Evolutionary conservation across 106 monocot genomes (phyloP), one percentile per base, ranked within the genome.

Genomic region (Vanilla planifolia): DNA sequence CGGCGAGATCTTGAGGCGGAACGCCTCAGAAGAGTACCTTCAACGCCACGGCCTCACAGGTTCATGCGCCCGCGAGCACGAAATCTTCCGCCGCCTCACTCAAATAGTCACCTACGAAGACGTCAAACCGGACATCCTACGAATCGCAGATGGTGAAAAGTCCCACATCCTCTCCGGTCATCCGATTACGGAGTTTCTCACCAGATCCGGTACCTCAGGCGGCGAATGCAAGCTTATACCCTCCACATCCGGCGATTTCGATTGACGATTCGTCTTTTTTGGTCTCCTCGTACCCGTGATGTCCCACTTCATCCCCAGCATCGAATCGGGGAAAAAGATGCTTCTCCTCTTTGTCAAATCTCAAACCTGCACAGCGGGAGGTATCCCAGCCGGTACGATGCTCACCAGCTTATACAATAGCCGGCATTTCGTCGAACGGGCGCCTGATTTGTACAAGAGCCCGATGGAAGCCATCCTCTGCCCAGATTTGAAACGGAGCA

Each of bases 151-250:
- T 43, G 89, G 89, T 40, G 89, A 89, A 58, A 71, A 66, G 25
- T 89, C 89, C n/a, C 25, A 77, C 7, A 89, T 89, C 19, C 74
- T 89, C 45, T 84, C 69, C 44, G 39, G 71, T 32, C 63, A 72
- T 33, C 84, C 89, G 44, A 78, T 85, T 35, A 75, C 89, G 3
- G 89, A 89, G 50, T 89, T 89, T 65, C 75, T 89, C 66, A 89
- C 89, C 16, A 89, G 89, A 84, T 88, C 37, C 13, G 86, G 86
- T 4, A 87, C 86, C n/a, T 87, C 86, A 0, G 82, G 78, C 6
- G 86, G 86, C 0, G 86, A 87, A 69, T 33, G 86, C 37, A 87
- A 87, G 62, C 69, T 87, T 43, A 87, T 87, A 79, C 86, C 86
- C 13, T 75, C 81, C 51, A 87, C 79, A 43, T 68, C 66, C 13